Evolutionary conservation across 2,329 filamentous ascomycete species (phyloP).

Genomic region (Orbilia ellipsospora): DNA sequence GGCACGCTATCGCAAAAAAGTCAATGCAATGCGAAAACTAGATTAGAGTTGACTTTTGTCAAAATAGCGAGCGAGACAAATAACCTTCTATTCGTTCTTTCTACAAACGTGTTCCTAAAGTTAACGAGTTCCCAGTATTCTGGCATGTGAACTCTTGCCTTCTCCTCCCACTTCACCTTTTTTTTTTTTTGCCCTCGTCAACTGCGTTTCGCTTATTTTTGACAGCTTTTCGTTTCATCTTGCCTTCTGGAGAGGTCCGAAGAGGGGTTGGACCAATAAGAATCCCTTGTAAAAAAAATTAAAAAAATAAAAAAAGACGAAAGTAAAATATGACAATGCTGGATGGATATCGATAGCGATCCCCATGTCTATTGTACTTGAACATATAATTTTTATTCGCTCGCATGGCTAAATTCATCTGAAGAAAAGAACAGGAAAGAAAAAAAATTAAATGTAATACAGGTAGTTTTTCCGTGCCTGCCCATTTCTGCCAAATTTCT

Average conservation of each 20-base stretch:
- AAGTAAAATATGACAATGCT: constrained; percentile 11
- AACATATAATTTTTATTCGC: constrained; percentile 34
- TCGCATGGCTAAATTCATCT: constrained; percentile 52
- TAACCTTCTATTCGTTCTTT: too few species aligned
- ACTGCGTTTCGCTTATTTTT: constrained; percentile 53
- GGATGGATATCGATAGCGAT: constrained; percentile 31
- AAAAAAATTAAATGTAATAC: too few species aligned
- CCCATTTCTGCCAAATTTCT: constrained; percentile 26
- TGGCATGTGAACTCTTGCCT: constrained; percentile 52
- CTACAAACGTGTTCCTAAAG: too few species aligned
- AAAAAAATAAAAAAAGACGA: too few species aligned
- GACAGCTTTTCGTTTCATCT: constrained; percentile 47
- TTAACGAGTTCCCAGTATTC: background rate
- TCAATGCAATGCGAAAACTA: constrained; percentile 39
- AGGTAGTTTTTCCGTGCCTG: constrained; percentile 46
- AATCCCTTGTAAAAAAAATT: background rate
- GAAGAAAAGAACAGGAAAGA: constrained; percentile 15
- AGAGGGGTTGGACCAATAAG: constrained; percentile 46
- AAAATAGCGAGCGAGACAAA: constrained; percentile 33
- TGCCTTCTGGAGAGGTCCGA: constrained; percentile 22
- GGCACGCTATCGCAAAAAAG: constrained; percentile 37
- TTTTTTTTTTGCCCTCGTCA: constrained; percentile 22
- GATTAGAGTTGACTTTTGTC: constrained; percentile 28
- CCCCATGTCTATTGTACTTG: constrained; percentile 29
- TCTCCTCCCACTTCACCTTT: background rate